Percentiles rank a stretch among this genome's conserved stretches.
Evolutionary conservation across 2,329 filamentous ascomycete species (phyloP).

Genomic region (Rutstroemia sp.): DNA sequence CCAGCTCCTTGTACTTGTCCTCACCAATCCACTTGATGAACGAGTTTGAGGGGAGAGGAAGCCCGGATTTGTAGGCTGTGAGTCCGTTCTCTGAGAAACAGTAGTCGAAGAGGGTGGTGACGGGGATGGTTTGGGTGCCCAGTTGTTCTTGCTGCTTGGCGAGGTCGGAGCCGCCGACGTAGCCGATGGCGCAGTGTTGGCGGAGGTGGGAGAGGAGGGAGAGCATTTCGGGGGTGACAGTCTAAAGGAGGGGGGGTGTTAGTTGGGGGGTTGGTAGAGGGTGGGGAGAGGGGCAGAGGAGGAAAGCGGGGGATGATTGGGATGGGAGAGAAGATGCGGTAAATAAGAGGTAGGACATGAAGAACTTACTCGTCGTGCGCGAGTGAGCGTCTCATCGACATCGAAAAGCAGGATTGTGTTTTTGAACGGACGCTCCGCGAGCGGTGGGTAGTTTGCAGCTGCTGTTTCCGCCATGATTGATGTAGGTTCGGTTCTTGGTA

Average conservation of each 20-base stretch:
- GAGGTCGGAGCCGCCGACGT: constrained; percentile 87
- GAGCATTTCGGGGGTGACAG: constrained; percentile 74
- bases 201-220: constrained; percentile 71
- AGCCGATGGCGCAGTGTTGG: constrained; percentile 82
- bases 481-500: background rate
- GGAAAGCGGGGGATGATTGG: background rate
- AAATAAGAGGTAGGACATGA: background rate
- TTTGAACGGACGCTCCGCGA: constrained; percentile 78
- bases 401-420: constrained; percentile 95
- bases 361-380: constrained; percentile 63
- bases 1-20: constrained; percentile 69
- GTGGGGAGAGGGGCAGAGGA: background rate
- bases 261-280: background rate
- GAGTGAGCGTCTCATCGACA: constrained; percentile 87
- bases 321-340: background rate
- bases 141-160: constrained; percentile 95
- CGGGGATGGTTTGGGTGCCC: constrained; percentile 57
- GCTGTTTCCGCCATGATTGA: constrained; percentile 5
- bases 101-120: constrained; percentile 89
- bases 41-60: constrained; percentile 66
- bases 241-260: constrained; percentile 34
- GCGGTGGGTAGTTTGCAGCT: constrained; percentile 46
- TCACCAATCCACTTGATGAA: constrained; percentile 94
- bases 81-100: constrained; percentile 97
- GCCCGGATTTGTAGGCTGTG: constrained; percentile 78